A percentile compares a stretch with the other conserved stretches of the same genome.
phyloP scores from a whole-genome alignment of 495 filamentous ascomycete genomes.

The Friedmanniomyces simplex region DNA sequence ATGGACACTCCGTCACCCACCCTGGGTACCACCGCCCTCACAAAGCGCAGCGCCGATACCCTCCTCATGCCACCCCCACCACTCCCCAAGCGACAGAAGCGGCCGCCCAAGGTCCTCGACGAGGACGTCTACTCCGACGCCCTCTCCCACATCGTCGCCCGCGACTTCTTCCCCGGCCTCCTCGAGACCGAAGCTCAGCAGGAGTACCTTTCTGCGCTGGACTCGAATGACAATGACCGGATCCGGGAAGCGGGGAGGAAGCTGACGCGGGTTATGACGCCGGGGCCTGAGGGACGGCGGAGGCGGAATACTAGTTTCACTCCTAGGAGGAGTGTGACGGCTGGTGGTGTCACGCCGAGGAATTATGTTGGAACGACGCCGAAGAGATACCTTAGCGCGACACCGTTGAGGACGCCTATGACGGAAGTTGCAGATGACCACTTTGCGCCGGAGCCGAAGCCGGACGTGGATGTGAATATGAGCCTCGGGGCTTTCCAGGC shows the following conservation, averaged over 20 bases:
- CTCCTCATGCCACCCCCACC: constrained; percentile 79
- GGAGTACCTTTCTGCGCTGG: constrained; percentile 84
- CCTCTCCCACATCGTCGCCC: constrained; percentile 86
- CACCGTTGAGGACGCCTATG: constrained; percentile 31
- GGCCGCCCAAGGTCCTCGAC: constrained; percentile 78
- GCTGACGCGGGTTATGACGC: constrained; percentile 74
- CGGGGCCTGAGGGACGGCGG: constrained; percentile 39
- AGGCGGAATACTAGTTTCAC: constrained; percentile 21
- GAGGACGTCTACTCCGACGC: constrained; percentile 90
- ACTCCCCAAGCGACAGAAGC: constrained; percentile 81
- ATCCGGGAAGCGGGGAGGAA: constrained; percentile 66
- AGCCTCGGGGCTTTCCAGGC: constrained; percentile 76
- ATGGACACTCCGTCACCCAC: no score
- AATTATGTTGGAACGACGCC: constrained; percentile 48
- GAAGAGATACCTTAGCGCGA: constrained; percentile 50
- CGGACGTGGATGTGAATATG: constrained; percentile 67
- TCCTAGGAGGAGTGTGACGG: neutral
- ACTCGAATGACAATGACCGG: constrained; percentile 75
- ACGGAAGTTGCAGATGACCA: constrained; percentile 10
- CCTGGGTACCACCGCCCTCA: neutral
- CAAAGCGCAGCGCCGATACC: constrained; percentile 52
- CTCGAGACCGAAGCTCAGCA: constrained; percentile 75
- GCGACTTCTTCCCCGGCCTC: constrained; percentile 93
- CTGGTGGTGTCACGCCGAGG: constrained; percentile 38
- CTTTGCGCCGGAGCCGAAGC: constrained; percentile 27